Conservation (phyloP, 176 grass and related monocot species). For the Dactylis glomerata region DNA sequence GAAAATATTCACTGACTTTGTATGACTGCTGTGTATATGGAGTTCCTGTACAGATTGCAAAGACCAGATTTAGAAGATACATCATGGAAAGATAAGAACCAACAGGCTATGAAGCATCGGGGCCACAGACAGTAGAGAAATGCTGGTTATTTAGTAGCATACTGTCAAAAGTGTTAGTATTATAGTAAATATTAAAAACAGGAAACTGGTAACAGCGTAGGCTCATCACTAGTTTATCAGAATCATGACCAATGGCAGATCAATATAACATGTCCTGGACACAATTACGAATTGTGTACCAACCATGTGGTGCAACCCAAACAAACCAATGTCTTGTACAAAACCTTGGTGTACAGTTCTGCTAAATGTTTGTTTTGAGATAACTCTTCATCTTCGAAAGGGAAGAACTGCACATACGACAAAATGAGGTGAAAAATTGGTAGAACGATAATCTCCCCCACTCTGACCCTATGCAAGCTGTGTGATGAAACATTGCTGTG, state of each 20-base stretch:
- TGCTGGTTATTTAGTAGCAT: not conserved
- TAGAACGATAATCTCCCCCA: not conserved
- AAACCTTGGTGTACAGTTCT: not conserved
- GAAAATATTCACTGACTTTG: constrained; percentile 82
- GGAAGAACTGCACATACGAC: not conserved
- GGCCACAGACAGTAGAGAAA: not conserved
- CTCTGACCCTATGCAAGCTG: not conserved
- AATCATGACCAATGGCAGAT: not conserved
- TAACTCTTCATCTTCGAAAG: not conserved
- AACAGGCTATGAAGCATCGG: not conserved
- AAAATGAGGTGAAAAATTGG: not conserved
- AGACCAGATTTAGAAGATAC: not conserved
- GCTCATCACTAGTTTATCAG: not conserved
- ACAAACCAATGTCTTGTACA: not conserved
- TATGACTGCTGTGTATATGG: constrained; percentile 70
- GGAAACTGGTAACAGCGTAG: not conserved
- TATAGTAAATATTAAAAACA: not conserved
- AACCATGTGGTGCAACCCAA: not conserved
- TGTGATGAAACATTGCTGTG: not conserved
- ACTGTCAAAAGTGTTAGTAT: too few relatives aligned
- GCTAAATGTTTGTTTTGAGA: not conserved
- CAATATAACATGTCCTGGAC: not conserved
- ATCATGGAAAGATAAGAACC: not conserved
- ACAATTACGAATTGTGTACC: not conserved
- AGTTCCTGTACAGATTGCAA: constrained; percentile 45